A percentile compares a stretch with the other conserved stretches of the same genome.
Evolutionary conservation across 106 monocot genomes (phyloP).

Genomic region (Hemerocallis citrina): DNA sequence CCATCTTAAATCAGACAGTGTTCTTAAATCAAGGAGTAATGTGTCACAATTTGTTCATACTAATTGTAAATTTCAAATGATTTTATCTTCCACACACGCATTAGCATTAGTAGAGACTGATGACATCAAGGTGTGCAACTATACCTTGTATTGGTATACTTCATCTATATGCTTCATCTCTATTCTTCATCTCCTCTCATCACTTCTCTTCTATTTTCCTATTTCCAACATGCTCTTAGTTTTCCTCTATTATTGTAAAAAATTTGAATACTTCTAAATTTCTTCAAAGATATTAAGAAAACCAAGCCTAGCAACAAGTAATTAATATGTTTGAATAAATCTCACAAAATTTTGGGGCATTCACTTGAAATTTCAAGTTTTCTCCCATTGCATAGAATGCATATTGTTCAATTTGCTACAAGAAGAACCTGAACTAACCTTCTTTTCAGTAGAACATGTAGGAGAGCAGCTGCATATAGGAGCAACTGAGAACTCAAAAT

Average conservation of each 20-base stretch:
- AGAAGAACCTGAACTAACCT: constrained; percentile 40
- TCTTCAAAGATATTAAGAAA: background rate
- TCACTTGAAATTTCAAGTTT: background rate
- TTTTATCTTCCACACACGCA: background rate
- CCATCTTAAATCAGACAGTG: background rate
- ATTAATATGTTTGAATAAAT: background rate
- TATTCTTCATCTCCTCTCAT: too few relatives aligned
- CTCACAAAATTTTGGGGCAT: background rate
- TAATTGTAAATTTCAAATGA: background rate
- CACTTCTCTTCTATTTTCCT: too few relatives aligned
- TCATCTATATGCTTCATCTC: too few relatives aligned
- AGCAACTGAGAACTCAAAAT: constrained; percentile 55
- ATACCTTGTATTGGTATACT: too few relatives aligned
- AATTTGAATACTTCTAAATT: background rate
- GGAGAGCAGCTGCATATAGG: constrained; percentile 46
- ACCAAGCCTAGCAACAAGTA: background rate
- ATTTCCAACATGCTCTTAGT: too few relatives aligned
- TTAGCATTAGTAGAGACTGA: background rate
- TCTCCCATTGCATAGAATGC: background rate
- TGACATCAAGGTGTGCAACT: background rate
- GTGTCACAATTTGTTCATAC: background rate
- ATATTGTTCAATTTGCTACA: background rate
- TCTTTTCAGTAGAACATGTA: constrained; percentile 62
- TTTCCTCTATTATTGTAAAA: too few relatives aligned
- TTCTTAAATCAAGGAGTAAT: background rate